Conservation (phyloP, 1,284 basidiomycete genomes). For the Irpex rosettiformis region DNA sequence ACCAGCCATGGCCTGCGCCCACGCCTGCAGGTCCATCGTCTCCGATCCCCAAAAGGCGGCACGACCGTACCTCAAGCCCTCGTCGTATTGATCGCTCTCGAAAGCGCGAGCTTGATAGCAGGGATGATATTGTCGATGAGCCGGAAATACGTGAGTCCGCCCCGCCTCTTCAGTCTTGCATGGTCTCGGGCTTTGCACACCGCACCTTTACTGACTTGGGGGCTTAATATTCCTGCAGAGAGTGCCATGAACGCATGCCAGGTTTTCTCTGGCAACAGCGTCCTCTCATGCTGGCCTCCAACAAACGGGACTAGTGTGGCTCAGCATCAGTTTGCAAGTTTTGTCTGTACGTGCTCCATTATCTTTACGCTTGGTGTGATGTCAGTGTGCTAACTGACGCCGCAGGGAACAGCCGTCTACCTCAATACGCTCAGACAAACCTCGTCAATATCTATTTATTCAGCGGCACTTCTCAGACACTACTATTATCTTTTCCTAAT, state of each 20-base stretch:
- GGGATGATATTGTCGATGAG: conserved; percentile 36
- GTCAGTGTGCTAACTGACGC: not conserved
- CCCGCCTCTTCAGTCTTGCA: conserved; percentile 3
- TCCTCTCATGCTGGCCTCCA: conserved; percentile 71
- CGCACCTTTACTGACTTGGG: not conserved
- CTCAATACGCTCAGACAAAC: conserved; percentile 40
- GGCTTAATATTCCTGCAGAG: conserved; percentile 21
- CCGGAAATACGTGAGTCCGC: conserved; percentile 36
- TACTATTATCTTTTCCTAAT: conserved; percentile 41
- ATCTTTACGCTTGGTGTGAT: not conserved
- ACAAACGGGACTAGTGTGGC: conserved; percentile 41
- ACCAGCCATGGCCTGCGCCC: conserved; percentile 34
- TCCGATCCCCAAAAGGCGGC: conserved; percentile 20
- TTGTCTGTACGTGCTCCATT: conserved; percentile 38
- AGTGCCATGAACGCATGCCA: conserved; percentile 32
- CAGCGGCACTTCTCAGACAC: conserved; percentile 55
- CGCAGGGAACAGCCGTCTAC: conserved; percentile 50
- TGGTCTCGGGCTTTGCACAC: too few species aligned
- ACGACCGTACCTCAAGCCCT: conserved; percentile 17
- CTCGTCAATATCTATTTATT: conserved; percentile 68
- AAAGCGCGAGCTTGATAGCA: conserved; percentile 16
- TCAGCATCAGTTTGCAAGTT: conserved; percentile 68
- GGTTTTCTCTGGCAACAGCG: conserved; percentile 52
- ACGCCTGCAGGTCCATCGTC: conserved; percentile 28
- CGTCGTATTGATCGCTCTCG: conserved; percentile 18